phyloP scores from a whole-genome alignment of 345 rosid genomes.

The Syzygium aromaticum region DNA sequence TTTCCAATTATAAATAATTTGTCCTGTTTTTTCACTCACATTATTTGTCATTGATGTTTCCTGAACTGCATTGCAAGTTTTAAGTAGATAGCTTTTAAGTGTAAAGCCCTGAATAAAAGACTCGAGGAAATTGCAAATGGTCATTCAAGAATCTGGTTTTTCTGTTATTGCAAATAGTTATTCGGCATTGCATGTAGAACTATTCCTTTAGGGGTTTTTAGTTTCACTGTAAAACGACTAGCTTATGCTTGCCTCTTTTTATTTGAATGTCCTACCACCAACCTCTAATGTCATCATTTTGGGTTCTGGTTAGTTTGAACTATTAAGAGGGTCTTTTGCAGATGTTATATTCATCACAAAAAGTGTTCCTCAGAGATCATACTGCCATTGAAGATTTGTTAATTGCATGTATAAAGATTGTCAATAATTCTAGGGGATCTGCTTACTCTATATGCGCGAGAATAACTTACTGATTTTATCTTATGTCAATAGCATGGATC shows the following conservation, averaged over 20 bases:
- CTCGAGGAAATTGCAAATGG: neutral
- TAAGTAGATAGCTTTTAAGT: neutral
- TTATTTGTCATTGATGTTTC: neutral
- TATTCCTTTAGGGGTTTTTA: neutral
- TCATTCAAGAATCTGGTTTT: neutral
- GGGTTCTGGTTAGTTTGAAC: neutral
- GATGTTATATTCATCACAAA: neutral
- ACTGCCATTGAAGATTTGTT: neutral
- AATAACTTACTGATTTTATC: neutral
- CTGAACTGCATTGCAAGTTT: neutral
- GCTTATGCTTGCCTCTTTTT: neutral
- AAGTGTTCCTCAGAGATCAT: neutral
- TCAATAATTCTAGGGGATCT: neutral
- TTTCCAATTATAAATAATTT: neutral
- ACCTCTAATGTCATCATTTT: neutral
- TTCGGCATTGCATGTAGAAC: neutral
- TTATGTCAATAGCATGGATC: slow-evolving; percentile 45
- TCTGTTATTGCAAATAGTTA: neutral
- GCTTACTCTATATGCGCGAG: neutral
- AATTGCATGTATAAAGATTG: neutral
- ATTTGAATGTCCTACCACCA: neutral
- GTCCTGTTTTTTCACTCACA: neutral
- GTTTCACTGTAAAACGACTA: neutral
- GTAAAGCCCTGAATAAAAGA: neutral
- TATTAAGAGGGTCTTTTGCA: neutral